phyloP scores from a whole-genome alignment of 345 rosid genomes.

The Gossypium anomalum region DNA sequence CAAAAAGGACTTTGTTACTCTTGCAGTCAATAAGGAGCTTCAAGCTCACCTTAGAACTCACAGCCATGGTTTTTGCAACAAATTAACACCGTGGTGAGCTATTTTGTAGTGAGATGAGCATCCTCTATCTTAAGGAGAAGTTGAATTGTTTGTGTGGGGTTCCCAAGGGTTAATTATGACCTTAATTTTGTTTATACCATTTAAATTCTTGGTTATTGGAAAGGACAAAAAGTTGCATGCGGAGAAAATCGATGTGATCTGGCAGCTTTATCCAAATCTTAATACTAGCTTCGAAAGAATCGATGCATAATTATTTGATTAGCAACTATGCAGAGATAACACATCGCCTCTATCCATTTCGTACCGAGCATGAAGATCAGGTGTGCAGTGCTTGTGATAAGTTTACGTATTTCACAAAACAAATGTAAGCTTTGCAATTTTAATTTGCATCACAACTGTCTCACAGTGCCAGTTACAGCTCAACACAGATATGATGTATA shows the following conservation, averaged over 20 bases:
- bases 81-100: no score
- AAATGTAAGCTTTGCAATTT: constrained; percentile 11
- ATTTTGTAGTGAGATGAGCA: neutral
- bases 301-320: no score
- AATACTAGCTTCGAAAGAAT: no score
- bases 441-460: neutral
- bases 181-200: neutral
- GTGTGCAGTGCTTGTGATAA: neutral
- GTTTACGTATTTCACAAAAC: neutral
- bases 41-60: neutral
- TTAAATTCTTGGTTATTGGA: neutral
- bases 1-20: neutral
- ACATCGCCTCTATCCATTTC: constrained; percentile 4
- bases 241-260: neutral
- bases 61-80: neutral
- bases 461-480: constrained; percentile 1
- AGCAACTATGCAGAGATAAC: no score
- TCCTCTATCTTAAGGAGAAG: neutral
- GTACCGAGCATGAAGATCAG: neutral
- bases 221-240: neutral
- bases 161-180: neutral
- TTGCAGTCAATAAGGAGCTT: neutral
- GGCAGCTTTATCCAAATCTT: no score
- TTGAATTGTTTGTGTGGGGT: neutral
- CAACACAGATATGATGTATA: constrained; percentile 1